Base-by-base conservation (phyloP, 768 basidiomycete species). In the Mycena leptocephala region DNA sequence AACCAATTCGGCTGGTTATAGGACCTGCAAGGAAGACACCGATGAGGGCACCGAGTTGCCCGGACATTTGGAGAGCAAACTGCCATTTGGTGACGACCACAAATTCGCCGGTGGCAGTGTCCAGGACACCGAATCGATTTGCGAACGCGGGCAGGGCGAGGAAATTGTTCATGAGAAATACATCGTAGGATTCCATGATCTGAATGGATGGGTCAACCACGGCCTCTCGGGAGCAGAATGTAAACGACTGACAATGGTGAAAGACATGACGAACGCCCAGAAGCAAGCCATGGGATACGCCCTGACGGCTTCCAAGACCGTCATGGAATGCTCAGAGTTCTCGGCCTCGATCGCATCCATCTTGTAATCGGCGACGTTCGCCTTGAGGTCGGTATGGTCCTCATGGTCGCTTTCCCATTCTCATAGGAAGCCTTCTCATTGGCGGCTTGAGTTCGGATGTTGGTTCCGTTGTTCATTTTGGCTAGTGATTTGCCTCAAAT, bases 261-360 rank as follows among this genome's bases (percentile, higher is more conserved):
- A 77, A 18, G 76, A 77, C 76, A 77, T 77, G 43, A 77, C 51
- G 46, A 77, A 70, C 13, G 76, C 76, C 76, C 76, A 77, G 66
- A 77, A 77, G 59, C 76, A 77, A 37, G 76, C 76, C 71, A n/a
- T n/a, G n/a, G n/a, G n/a, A n/a, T n/a, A n/a, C n/a, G n/a, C n/a
- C n/a, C n/a, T n/a, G n/a, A n/a, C 65, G 65, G 76, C 76, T 62
- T 76, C 64, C 76, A 68, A 39, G 33, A 72, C 70, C 46, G 76
- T 76, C 76, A 76, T 76, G 37, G 22, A 0, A 22, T 72, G 30
- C 59, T 76, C 76, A 3, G 70, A 4, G 30, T 41, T 48, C 65
- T 76, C 76, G 0, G 76, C 76, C 76, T 72, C 64, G 20, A 76
- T 59, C 8, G 76, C 76, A 56, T 69, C 74, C n/a, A 26, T 28